Base-by-base conservation (phyloP, 768 basidiomycete genomes). In the Tylopilus subfusipes region DNA sequence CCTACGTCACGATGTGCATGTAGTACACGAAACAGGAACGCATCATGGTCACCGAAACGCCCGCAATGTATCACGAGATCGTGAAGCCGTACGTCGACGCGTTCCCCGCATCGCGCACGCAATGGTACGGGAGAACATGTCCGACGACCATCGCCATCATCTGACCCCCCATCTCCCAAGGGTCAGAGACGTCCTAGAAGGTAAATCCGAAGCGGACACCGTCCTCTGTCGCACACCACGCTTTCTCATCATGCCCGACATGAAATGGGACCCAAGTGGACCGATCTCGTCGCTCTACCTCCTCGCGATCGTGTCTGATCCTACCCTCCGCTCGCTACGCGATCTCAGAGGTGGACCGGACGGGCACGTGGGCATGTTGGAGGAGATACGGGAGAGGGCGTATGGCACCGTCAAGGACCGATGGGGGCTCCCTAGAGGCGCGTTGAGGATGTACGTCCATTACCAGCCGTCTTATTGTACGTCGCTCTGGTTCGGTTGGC, bases 381-480 rank as follows among this genome's bases (percentile, higher is more conserved):
- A 76, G 31, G 76, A 76, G 14, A 91, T 98, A 46, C 79, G 80
- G 21, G 66, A 67, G 3, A 76, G 84, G 55, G 82, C 86, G 1
- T 72, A 73, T 30, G 65, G 68, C 4, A 68, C 85, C 4, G 87
- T 82, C 0, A 63, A 74, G 48, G 77, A 80, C 42, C 80, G 79
- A 60, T 99, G 88, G 82, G 85, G 82, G 0, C 72, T 96, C 2
- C 73, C 71, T 5, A 60, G 66, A 16, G 86, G 84, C 4, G 78
- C 82, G 11, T 64, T 97, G 54, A 75, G 93, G 61, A 76, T 95
- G 75, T 94, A 85, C 63, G 73, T 98, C 14, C 97, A 99, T 68
- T 99, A 99, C 68, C 95, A 97, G 65, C 96, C 96, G 0, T 90
- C 86, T 34, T 98, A 98, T 66, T 98, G 95, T 95, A 54, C 58